Base-by-base conservation (phyloP, 805 yeast species). In the Ogataea sp. region DNA sequence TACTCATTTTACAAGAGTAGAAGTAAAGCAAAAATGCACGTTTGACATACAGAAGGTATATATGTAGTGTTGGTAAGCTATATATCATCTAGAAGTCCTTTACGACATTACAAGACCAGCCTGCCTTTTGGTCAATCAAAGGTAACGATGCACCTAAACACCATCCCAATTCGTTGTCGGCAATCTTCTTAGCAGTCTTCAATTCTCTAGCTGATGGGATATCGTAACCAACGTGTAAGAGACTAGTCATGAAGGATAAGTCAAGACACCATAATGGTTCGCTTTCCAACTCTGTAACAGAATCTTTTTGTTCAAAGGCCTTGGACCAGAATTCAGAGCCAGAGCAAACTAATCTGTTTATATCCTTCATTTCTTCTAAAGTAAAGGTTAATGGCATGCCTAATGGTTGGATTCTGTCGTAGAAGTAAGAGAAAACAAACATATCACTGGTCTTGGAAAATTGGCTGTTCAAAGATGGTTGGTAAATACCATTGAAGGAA, bases 71-170 rank as follows among this genome's bases (percentile, higher is more conserved):
- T n/a, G n/a, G n/a, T n/a, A 23, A 23, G 26, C 26, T 23, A 23
- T 23, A n/a, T 18, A 26, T 15, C 14, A 4, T 27, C 26, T 41
- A 48, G n/a, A 43, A 44, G 8, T 51, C 61, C 43, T 59, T 56
- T 23, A 50, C 39, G 20, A 70, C 63, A 42, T 62, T 67, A 62
- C 96, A 87, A 38, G 67, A 71, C 96, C 96, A 86, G 31, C 77
- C 78, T 17, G 75, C 63, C 34, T 59, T 63, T 44, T 70, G 68
- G 45, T 84, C 93, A 49, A 93, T 69, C 50, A 93, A 67, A 8
- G 97, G 97, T 51, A 93, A 72, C 2, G 97, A 86, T 2, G 97
- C 98, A 51, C 99, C 99, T 41, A 93, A 70, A 68, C 97, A 93
- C 99, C 99, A 93, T 26, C 98, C 99, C 38, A 93, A 71, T 65